These are phyloP conservation scores for Pyrenophora teres DNA, from an alignment of 2,329 filamentous ascomycete species.

Conservation along the genomic window DNA sequence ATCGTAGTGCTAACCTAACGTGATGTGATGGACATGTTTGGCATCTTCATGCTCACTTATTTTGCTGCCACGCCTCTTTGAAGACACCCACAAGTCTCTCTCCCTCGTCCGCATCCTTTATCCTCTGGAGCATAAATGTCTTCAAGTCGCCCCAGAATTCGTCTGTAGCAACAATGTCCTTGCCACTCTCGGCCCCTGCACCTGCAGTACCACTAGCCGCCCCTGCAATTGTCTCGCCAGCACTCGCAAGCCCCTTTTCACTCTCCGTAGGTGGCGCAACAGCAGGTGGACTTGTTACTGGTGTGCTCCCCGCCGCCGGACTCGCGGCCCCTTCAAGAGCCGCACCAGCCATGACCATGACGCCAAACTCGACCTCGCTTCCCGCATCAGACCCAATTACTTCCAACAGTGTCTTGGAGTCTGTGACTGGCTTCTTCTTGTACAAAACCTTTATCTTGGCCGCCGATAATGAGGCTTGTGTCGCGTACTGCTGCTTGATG, in stretches of 20 bases:
- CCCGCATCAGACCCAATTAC: constrained; percentile 63
- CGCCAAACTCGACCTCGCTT: constrained; percentile 70
- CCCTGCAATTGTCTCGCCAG: constrained; percentile 8
- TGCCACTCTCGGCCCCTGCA: constrained; percentile 59
- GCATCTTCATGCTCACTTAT: constrained; percentile 17
- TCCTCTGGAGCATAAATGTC: constrained; percentile 76
- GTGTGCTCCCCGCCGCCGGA: constrained; percentile 47
- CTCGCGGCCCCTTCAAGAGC: constrained; percentile 50
- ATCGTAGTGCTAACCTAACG: constrained; percentile 7
- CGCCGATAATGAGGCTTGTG: constrained; percentile 60
- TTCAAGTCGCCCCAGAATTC: constrained; percentile 87
- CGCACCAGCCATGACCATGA: constrained; percentile 80
- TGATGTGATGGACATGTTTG: constrained; percentile 6
- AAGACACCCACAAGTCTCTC: constrained; percentile 70
- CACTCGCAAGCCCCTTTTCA: constrained; percentile 47
- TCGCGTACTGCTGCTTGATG: constrained; percentile 72
- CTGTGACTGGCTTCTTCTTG: constrained; percentile 82
- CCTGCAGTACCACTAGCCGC: constrained; percentile 46
- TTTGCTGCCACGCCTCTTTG: constrained; percentile 68
- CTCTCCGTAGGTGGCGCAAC: constrained; percentile 60
- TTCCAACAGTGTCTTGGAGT: constrained; percentile 78
- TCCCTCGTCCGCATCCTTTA: constrained; percentile 71
- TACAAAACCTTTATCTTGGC: constrained; percentile 85
- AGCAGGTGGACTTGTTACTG: constrained; percentile 53
- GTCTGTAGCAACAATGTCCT: constrained; percentile 67